These are phyloP conservation scores for Ustulina deusta DNA, from an alignment of 2,329 filamentous ascomycete species.

Conservation along the genomic window DNA sequence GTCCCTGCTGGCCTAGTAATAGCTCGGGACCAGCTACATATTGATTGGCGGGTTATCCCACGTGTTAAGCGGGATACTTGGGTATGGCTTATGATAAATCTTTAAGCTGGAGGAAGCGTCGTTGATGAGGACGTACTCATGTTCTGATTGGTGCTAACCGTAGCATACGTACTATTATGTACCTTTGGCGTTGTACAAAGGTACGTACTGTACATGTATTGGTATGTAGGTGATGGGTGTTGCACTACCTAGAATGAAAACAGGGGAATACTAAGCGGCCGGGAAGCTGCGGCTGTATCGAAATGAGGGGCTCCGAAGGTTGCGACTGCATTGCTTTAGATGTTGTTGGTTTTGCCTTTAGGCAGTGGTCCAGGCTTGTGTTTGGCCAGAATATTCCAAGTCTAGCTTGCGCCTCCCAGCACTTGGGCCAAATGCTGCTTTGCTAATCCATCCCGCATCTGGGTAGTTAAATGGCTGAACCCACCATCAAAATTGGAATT, in stretches of 20 bases:
- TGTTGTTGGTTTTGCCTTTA: slow-evolving; percentile 22
- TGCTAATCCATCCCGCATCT: slow-evolving; percentile 27
- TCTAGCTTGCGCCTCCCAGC: slow-evolving; percentile 20
- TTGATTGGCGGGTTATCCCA: slow-evolving; percentile 34
- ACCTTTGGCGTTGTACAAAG: background rate
- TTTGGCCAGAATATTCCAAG: slow-evolving; percentile 17
- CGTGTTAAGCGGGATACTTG: slow-evolving; percentile 22
- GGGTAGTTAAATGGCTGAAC: slow-evolving; percentile 29
- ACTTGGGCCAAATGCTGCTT: slow-evolving; percentile 15
- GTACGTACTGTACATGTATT: too few species aligned
- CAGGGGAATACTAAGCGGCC: background rate
- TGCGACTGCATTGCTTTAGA: slow-evolving; percentile 3
- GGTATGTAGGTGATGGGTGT: background rate
- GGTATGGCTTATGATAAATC: slow-evolving; percentile 2
- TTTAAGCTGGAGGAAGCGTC: background rate
- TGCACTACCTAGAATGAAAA: background rate
- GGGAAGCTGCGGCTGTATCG: background rate
- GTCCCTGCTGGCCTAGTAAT: slow-evolving; percentile 17
- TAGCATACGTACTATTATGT: background rate
- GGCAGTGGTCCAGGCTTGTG: background rate
- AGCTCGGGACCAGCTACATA: slow-evolving; percentile 24
- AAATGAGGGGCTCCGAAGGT: slow-evolving; percentile 1
- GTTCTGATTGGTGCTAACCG: slow-evolving; percentile 7
- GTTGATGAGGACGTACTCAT: background rate
- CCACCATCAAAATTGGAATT: slow-evolving; percentile 20